Base-by-base conservation (phyloP, 805 yeast species). In the Maudiozyma turicensis region DNA sequence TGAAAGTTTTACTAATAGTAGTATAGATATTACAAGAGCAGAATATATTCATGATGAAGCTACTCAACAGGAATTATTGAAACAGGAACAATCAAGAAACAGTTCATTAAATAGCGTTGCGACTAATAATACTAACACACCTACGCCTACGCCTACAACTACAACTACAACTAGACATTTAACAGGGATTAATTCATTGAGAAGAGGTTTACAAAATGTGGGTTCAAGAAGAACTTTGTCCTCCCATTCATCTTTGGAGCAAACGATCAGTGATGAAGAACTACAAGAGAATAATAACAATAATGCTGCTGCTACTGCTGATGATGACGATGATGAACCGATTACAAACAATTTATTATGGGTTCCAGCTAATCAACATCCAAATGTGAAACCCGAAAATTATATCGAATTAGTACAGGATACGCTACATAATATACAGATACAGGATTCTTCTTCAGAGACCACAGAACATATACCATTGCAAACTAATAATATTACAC, bases 311-410 rank as follows among this genome's bases (percentile, higher is more conserved):
- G 40, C 41, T 6, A 32, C 41, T 43, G 40, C 10, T 4, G 35
- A 40, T 39, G 44, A 50, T n/a, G 50, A 41, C 40, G 45, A 20
- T 9, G 33, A 40, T 28, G 41, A 46, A 15, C 49, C 45, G 7
- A 26, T 45, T 6, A 67, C 76, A 14, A 75, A 76, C 45, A 70
- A 77, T 50, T 67, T 86, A 33, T 70, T 91, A 48, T 91, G 99
- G 99, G 97, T 93, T 1, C 98, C 98, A 0, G 99, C 98, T 1
- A 81, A 80, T 53, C 74, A 88, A 38, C 99, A 93, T 64, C 98
- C 98, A 1, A 91, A 86, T 58, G 77, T 91, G n/a, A 90, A 95
- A 29, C 98, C 98, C 2, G 95, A 86, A 58, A 87, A 86, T 58
- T 84, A 81, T 68, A 72, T 81, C 54, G 76, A 75, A 54, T 84